These are phyloP conservation scores for Rubroboletus pulcherrimus DNA, from an alignment of 768 basidiomycete genomes.

Conservation along the genomic window DNA sequence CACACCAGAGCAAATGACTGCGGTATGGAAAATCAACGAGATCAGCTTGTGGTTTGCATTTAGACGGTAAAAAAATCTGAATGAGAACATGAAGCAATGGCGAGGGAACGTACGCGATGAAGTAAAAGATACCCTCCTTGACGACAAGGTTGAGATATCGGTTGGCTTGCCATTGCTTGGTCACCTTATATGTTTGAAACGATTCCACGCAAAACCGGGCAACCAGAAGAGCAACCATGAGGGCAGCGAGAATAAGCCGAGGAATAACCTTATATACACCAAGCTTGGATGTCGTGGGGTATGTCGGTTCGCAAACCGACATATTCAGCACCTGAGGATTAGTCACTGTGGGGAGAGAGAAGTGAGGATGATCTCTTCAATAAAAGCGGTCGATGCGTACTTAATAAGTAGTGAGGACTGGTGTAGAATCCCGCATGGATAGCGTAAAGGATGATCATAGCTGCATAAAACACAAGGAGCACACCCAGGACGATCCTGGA, in stretches of 20 bases:
- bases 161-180: conserved; percentile 9
- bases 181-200: conserved; percentile 8
- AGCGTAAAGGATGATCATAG: neutral
- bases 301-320: conserved; percentile 13
- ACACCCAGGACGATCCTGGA: conserved; percentile 12
- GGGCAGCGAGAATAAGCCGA: conserved; percentile 7
- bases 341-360: conserved; percentile 3
- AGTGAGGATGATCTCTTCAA: neutral
- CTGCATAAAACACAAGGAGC: conserved; percentile 13
- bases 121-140: conserved; percentile 18
- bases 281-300: neutral
- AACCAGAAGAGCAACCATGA: conserved; percentile 11
- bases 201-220: conserved; percentile 4
- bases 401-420: conserved; percentile 9
- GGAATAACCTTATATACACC: conserved; percentile 12
- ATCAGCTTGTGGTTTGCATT: neutral
- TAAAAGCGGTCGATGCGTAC: neutral
- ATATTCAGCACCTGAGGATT: conserved; percentile 5
- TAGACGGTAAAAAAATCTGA: too few relatives aligned
- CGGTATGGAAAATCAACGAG: neutral
- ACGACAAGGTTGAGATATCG: conserved; percentile 12
- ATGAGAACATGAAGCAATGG: too few relatives aligned
- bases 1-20: conserved; percentile 14
- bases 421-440: neutral
- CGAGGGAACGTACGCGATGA: conserved; percentile 12